A percentile compares a stretch with the other conserved stretches of the same genome.
Evolutionary conservation across 139 green algal species (phyloP).

Genomic region (Penium margaritaceum): DNA sequence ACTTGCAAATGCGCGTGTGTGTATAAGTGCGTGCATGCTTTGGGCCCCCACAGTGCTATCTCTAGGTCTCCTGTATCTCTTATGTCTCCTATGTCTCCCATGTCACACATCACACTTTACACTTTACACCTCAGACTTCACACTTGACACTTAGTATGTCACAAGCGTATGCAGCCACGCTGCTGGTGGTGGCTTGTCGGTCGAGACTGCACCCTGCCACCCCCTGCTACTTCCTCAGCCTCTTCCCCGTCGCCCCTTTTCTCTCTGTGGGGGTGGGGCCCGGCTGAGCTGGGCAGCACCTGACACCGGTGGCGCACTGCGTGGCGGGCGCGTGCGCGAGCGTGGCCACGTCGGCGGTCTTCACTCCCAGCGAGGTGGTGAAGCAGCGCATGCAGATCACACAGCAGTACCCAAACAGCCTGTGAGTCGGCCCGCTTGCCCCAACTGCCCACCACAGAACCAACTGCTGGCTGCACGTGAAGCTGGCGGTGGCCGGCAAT

Average conservation of each 20-base stretch:
- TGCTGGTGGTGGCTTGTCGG: too few species aligned
- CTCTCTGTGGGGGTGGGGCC: neutral
- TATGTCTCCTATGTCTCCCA: neutral
- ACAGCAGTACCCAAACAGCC: conserved; percentile 16
- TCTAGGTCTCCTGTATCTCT: neutral
- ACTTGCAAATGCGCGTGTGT: too few species aligned
- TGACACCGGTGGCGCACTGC: conserved; percentile 47
- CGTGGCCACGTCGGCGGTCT: conserved; percentile 54
- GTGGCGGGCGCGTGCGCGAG: conserved; percentile 47
- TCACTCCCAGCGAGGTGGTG: conserved; percentile 54
- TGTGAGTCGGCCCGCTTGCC: too few species aligned
- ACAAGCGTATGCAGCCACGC: too few species aligned
- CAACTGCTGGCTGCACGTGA: too few species aligned
- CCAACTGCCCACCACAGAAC: too few species aligned
- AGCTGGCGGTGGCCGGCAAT: too few species aligned
- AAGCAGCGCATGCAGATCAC: conserved; percentile 53
- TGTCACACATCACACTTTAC: neutral
- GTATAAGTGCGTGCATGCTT: too few species aligned
- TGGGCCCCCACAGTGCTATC: too few species aligned
- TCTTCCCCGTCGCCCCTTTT: neutral
- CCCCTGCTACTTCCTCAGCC: neutral
- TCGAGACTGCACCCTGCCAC: too few species aligned
- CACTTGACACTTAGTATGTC: neutral
- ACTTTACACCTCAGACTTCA: neutral
- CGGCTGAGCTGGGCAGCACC: conserved; percentile 24